A percentile compares a stretch with the other conserved stretches of the same genome.
phyloP scores from a whole-genome alignment of 2,329 filamentous ascomycete species.

The Sporothrix pallida region DNA sequence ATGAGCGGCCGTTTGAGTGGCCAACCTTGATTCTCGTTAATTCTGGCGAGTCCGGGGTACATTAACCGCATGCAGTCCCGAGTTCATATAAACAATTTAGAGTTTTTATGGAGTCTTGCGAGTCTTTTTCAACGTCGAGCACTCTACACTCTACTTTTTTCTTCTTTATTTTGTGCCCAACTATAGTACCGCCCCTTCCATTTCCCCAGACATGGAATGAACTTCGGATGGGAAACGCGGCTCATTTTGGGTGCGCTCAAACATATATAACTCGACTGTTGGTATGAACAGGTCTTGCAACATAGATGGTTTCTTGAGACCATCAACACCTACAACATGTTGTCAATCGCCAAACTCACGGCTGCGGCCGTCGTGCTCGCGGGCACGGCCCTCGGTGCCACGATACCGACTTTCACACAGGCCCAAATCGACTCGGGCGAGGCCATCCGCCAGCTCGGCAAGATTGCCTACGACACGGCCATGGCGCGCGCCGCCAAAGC shows the following conservation, averaged over 20 bases:
- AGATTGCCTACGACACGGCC: constrained; percentile 40
- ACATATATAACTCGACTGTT: neutral
- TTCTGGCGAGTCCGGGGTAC: constrained; percentile 25
- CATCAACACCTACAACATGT: neutral
- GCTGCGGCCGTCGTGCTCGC: constrained; percentile 9
- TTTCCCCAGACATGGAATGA: neutral
- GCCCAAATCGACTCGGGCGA: constrained; percentile 41
- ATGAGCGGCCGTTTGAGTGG: neutral
- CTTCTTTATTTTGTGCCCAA: neutral
- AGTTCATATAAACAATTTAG: neutral
- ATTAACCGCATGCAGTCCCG: constrained; percentile 7
- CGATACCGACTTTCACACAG: constrained; percentile 38
- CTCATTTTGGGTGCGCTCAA: neutral
- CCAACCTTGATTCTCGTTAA: neutral
- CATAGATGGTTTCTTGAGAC: neutral
- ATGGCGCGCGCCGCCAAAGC: constrained; percentile 40
- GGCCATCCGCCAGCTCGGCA: constrained; percentile 39
- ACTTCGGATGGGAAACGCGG: too few relatives aligned
- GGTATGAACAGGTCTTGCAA: too few relatives aligned
- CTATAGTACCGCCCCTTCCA: neutral
- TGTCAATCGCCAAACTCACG: constrained; percentile 6
- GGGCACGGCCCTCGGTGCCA: constrained; percentile 21
- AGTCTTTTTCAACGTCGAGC: too few relatives aligned
- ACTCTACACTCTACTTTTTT: too few relatives aligned
- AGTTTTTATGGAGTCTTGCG: neutral